Evolutionary conservation across 2,329 filamentous ascomycete genomes (phyloP).

Genomic region (Alternaria panax): DNA sequence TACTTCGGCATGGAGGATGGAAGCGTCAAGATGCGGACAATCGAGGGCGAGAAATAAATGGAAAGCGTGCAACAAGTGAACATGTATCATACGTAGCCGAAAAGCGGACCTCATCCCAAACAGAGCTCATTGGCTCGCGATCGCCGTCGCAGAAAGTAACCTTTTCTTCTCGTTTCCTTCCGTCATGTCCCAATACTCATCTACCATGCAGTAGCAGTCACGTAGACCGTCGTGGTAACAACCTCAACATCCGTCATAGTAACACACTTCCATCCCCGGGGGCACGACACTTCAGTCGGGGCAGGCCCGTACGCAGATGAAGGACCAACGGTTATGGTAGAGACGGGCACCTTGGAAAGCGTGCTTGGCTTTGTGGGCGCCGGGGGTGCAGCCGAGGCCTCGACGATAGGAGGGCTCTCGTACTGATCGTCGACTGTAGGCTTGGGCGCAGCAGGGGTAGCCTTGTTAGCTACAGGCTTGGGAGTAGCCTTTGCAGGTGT

Average conservation of each 20-base stretch:
- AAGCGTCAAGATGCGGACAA: conserved; percentile 50
- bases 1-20: conserved; percentile 89
- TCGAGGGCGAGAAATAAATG: conserved; percentile 31
- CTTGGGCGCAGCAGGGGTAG: conserved; percentile 13
- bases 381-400: conserved; percentile 7
- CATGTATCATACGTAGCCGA: conserved; percentile 12
- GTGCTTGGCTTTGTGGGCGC: neutral
- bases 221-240: conserved; percentile 38
- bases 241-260: conserved; percentile 31
- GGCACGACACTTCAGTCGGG: conserved; percentile 30
- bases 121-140: conserved; percentile 25
- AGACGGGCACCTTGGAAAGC: conserved; percentile 1
- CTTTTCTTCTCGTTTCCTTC: neutral
- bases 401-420: conserved; percentile 9
- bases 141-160: conserved; percentile 21
- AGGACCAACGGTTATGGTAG: conserved; percentile 25
- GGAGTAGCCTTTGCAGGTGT: conserved; percentile 9
- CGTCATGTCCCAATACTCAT: neutral
- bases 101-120: conserved; percentile 11
- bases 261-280: conserved; percentile 33
- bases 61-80: neutral
- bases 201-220: conserved; percentile 27
- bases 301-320: conserved; percentile 27
- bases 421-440: conserved; percentile 22
- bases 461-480: conserved; percentile 6